Conservation (phyloP, 768 basidiomycete species). For the Boletales sp. region DNA sequence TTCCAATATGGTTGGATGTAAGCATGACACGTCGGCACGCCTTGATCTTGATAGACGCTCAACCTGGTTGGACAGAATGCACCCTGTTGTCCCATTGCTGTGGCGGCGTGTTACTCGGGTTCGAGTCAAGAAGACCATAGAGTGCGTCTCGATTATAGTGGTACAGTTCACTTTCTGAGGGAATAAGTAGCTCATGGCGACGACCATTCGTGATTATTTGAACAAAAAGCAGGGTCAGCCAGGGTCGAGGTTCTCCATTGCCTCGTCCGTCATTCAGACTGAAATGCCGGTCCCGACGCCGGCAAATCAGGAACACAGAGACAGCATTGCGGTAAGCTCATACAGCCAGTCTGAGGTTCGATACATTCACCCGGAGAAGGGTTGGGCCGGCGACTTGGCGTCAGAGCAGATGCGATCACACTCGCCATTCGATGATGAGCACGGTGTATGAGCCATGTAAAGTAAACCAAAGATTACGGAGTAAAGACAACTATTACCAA, state of each 20-base stretch:
- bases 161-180: slow-evolving; percentile 2
- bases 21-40: slow-evolving; percentile 5
- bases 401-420: slow-evolving; percentile 35
- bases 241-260: slow-evolving; percentile 17
- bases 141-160: slow-evolving; percentile 40
- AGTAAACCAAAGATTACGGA: slow-evolving; percentile 4
- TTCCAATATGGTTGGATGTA: slow-evolving; percentile 84
- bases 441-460: slow-evolving; percentile 30
- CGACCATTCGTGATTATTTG: slow-evolving; percentile 66
- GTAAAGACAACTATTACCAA: not conserved
- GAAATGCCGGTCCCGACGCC: slow-evolving; percentile 29
- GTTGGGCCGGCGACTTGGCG: slow-evolving; percentile 34
- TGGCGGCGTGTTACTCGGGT: slow-evolving; percentile 78
- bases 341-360: slow-evolving; percentile 24
- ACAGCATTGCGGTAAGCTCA: slow-evolving; percentile 28
- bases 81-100: slow-evolving; percentile 77
- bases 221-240: slow-evolving; percentile 45
- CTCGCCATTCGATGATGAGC: slow-evolving; percentile 40
- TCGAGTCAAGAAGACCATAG: slow-evolving; percentile 78
- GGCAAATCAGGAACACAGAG: slow-evolving; percentile 28
- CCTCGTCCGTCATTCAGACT: slow-evolving; percentile 24
- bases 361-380: slow-evolving; percentile 29
- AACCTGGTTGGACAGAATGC: slow-evolving; percentile 51
- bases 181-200: slow-evolving; percentile 52
- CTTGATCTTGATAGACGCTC: not conserved